Conservation (phyloP, 2,329 filamentous ascomycete species). For the Pestalotiopsis sp. region DNA sequence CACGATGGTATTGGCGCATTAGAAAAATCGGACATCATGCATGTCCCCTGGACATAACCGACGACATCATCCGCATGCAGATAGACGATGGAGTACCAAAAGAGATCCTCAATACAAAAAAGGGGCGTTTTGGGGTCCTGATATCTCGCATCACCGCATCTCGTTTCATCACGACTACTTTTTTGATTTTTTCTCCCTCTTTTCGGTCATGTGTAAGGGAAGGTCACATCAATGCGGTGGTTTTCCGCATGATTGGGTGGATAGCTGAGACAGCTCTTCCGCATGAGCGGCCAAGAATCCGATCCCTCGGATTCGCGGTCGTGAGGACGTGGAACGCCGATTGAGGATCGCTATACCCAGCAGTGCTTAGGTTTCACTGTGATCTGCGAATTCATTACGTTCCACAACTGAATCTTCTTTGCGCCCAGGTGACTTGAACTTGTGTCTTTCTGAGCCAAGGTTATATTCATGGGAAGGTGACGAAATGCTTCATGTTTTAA, state of each 20-base stretch:
- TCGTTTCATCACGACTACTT: conserved; percentile 46
- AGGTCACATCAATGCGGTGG: conserved; percentile 37
- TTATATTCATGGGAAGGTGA: background rate
- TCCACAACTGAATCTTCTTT: conserved; percentile 39
- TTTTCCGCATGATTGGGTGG: conserved; percentile 54
- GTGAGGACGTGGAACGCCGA: conserved; percentile 65
- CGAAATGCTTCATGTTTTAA: background rate
- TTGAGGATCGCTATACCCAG: conserved; percentile 66
- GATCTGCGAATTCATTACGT: conserved; percentile 64
- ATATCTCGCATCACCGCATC: conserved; percentile 70
- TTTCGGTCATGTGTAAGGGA: conserved; percentile 44
- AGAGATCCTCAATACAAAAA: conserved; percentile 59
- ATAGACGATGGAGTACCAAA: conserved; percentile 72
- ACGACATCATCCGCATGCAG: conserved; percentile 51
- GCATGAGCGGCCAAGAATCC: conserved; percentile 53
- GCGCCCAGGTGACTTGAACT: background rate
- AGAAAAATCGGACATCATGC: conserved; percentile 35
- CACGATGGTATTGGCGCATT: conserved; percentile 51
- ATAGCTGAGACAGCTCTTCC: conserved; percentile 61
- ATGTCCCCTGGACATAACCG: conserved; percentile 37
- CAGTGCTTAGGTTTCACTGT: conserved; percentile 55
- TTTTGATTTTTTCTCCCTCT: conserved; percentile 46
- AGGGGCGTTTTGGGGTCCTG: conserved; percentile 76
- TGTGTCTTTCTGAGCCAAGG: background rate
- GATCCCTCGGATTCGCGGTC: conserved; percentile 35